Evolutionary conservation across 2,329 filamentous ascomycete species (phyloP).

Genomic region (Fusarium sp.): DNA sequence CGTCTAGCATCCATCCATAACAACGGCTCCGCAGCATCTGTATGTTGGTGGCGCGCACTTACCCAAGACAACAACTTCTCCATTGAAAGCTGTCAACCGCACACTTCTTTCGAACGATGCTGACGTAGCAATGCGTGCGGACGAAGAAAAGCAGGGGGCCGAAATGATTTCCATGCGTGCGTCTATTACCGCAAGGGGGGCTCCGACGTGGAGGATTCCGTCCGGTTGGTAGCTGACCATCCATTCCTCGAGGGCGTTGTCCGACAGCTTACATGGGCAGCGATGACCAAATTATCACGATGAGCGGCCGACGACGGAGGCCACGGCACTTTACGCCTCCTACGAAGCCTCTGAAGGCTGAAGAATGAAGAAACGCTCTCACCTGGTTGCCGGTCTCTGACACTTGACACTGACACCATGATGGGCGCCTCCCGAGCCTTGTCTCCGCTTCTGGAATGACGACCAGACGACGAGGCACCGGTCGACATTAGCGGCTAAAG

Average conservation of each 20-base stretch:
- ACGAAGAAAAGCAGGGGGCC: constrained; percentile 4
- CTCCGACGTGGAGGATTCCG: constrained; percentile 26
- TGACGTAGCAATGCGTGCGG: constrained; percentile 16
- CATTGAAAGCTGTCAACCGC: constrained; percentile 4
- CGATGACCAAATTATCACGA: background rate
- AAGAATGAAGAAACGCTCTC: constrained; percentile 2
- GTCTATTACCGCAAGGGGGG: constrained; percentile 26
- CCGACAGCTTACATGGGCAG: background rate
- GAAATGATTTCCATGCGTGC: constrained; percentile 2
- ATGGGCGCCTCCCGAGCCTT: constrained; percentile 22
- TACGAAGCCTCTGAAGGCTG: background rate
- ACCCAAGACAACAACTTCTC: constrained; percentile 24
- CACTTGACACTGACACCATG: constrained; percentile 10
- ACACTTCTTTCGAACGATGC: constrained; percentile 16
- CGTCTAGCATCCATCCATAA: constrained; percentile 1
- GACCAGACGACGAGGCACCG: constrained; percentile 36
- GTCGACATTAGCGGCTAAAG: constrained; percentile 39
- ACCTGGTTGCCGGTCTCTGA: constrained; percentile 13
- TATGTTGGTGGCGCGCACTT: constrained; percentile 28
- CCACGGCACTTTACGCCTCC: background rate
- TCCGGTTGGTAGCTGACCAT: constrained; percentile 1
- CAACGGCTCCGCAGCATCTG: background rate
- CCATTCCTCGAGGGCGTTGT: background rate
- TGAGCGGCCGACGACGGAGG: background rate
- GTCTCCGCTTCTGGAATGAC: constrained; percentile 35